Conservation (phyloP, 139 green algal genomes). For the Desmodesmus armatus region DNA sequence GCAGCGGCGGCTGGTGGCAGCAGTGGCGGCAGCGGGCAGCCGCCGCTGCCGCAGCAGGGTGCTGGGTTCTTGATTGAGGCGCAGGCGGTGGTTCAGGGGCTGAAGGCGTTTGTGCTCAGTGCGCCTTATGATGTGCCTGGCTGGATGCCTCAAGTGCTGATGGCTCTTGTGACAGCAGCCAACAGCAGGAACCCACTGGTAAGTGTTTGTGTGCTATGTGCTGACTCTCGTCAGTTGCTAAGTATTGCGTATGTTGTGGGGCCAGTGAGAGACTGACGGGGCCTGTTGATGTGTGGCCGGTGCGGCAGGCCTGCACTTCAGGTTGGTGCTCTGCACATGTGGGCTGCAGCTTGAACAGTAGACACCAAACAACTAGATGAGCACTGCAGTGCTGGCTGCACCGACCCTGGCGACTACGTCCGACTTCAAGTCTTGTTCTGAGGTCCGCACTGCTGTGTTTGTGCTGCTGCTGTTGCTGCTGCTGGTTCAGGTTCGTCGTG, state of each 20-base stretch:
- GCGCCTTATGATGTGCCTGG: constrained; percentile 86
- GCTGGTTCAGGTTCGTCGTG: constrained; percentile 6
- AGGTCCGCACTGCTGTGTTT: not conserved
- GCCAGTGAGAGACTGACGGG: too few species aligned
- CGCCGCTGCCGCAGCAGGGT: constrained; percentile 44
- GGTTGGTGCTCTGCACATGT: too few species aligned
- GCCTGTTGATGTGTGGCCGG: too few species aligned
- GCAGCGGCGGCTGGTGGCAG: not conserved
- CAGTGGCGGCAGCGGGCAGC: constrained; percentile 34
- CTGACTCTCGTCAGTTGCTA: too few species aligned
- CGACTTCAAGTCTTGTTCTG: not conserved
- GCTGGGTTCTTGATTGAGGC: constrained; percentile 45
- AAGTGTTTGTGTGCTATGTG: too few species aligned
- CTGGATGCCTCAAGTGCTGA: constrained; percentile 86
- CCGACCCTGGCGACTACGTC: not conserved
- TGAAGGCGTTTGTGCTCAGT: constrained; percentile 86
- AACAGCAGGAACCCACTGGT: constrained; percentile 17
- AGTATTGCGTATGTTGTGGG: too few species aligned
- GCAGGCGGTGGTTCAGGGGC: constrained; percentile 67
- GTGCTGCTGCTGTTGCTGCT: not conserved
- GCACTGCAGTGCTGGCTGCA: not conserved
- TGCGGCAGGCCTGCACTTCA: too few species aligned
- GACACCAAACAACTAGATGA: too few species aligned
- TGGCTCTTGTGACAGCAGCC: constrained; percentile 71
- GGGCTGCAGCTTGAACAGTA: too few species aligned